A percentile compares a stretch with the other conserved stretches of the same genome.
Conservation (phyloP, 352 stramenopile species). For the Phytopythium ostracodes region DNA sequence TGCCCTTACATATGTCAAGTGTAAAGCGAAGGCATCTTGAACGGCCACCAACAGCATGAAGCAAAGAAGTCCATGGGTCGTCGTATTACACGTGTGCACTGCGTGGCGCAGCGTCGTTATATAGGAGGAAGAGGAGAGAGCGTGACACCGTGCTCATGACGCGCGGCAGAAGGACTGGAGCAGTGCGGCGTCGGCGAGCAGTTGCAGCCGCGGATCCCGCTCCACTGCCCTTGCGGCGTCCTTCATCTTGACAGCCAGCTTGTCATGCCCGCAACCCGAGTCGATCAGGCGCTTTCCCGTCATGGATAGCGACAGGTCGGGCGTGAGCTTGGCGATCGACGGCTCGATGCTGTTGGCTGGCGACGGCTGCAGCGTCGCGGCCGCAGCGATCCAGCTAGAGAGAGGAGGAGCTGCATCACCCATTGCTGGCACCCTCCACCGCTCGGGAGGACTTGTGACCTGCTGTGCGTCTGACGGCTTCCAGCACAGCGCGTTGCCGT, state of each 20-base stretch:
- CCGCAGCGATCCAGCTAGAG: conserved; percentile 12
- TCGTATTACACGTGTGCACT: conserved; percentile 1
- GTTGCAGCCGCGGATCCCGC: conserved; percentile 49
- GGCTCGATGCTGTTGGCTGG: conserved; percentile 51
- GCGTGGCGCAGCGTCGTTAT: conserved; percentile 1
- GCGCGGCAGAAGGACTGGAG: conserved; percentile 57
- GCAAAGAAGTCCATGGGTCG: background rate
- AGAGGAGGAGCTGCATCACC: background rate
- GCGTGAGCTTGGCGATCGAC: conserved; percentile 31
- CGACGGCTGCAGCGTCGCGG: conserved; percentile 7
- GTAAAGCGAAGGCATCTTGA: background rate
- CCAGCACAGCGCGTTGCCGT: conserved; percentile 20
- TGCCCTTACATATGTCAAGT: background rate
- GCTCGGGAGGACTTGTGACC: conserved; percentile 21
- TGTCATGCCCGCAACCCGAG: conserved; percentile 3
- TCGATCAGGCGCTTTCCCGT: conserved; percentile 37
- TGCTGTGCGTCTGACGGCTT: conserved; percentile 22
- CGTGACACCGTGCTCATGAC: conserved; percentile 20
- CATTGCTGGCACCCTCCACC: conserved; percentile 9
- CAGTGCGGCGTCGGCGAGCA: conserved; percentile 69
- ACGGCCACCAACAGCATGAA: background rate
- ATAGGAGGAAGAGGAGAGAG: background rate
- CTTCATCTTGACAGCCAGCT: background rate
- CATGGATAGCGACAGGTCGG: conserved; percentile 21
- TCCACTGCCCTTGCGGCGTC: conserved; percentile 10